Evolutionary conservation across 164 flowering plant genomes (phyloP).

Genomic region (Nymphaea colorata): DNA sequence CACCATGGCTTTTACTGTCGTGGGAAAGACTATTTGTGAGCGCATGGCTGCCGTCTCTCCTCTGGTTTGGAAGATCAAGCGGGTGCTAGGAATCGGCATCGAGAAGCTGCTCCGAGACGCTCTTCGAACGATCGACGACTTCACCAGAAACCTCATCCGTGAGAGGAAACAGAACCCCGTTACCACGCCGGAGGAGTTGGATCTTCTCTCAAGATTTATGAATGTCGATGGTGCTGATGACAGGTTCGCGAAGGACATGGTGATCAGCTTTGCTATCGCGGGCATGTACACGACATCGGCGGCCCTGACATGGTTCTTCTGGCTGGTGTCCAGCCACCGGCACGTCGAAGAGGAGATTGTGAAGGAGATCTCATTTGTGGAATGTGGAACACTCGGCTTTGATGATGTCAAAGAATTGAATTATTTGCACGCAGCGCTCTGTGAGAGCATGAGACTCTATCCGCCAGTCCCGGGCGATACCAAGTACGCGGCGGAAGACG

Average conservation of each 20-base stretch:
- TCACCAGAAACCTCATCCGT: not conserved
- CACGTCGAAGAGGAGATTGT: not conserved
- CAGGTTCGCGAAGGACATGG: not conserved
- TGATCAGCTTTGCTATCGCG: not conserved
- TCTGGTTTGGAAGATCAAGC: not conserved
- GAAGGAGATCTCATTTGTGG: not conserved
- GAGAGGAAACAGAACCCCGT: not conserved
- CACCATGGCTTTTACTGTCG: not conserved
- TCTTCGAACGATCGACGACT: not conserved
- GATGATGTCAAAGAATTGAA: slow-evolving; percentile 34
- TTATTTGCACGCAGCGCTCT: slow-evolving; percentile 42
- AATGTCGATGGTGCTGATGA: slow-evolving; percentile 22
- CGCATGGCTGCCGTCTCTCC: not conserved
- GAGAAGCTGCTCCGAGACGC: not conserved
- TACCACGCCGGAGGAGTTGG: slow-evolving; percentile 1
- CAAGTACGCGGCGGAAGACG: slow-evolving; percentile 37
- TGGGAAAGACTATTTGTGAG: not conserved
- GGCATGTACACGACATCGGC: not conserved
- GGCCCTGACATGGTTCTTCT: not conserved
- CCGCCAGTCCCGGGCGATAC: slow-evolving; percentile 70
- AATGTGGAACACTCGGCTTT: slow-evolving; percentile 1
- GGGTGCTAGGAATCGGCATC: not conserved
- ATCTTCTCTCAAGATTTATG: slow-evolving; percentile 42
- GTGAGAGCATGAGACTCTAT: slow-evolving; percentile 53
- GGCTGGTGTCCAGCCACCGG: not conserved